Percentiles rank a stretch among this genome's conserved stretches.
Evolutionary conservation across 2,329 filamentous ascomycete species (phyloP).

Genomic region (Rhinocladiella similis): DNA sequence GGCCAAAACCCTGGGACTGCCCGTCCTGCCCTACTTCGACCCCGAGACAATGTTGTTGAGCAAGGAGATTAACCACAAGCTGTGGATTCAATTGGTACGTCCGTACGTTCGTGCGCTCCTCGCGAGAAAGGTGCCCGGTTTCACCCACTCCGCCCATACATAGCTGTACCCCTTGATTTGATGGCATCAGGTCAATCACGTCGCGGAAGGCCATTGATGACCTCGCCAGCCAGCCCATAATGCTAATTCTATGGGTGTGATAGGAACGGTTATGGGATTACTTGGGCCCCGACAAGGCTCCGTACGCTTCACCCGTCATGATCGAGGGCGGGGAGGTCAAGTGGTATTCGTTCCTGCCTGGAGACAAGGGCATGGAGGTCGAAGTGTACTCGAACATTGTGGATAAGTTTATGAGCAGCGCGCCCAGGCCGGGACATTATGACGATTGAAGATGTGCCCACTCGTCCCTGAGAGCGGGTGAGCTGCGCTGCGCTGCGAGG

Average conservation of each 20-base stretch:
- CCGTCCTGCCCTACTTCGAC: conserved; percentile 28
- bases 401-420: conserved; percentile 22
- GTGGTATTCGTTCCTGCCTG: conserved; percentile 28
- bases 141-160: no score
- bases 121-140: no score
- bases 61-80: conserved; percentile 26
- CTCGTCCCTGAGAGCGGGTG: no score
- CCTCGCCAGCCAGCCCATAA: no score
- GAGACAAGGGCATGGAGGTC: conserved; percentile 24
- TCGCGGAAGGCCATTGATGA: no score
- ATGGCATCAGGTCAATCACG: no score
- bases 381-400: conserved; percentile 16
- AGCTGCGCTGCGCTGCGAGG: no score
- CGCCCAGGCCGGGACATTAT: conserved; percentile 3
- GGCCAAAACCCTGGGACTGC: conserved; percentile 21
- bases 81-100: conserved; percentile 29
- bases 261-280: conserved; percentile 25
- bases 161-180: no score
- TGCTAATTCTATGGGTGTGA: no score
- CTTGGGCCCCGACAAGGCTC: conserved; percentile 27
- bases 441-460: conserved; percentile 1
- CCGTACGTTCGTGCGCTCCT: no score
- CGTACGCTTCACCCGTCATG: conserved; percentile 26
- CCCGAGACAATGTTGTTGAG: conserved; percentile 28
- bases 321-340: conserved; percentile 25